Percentiles rank a stretch among this genome's conserved stretches.
These are phyloP conservation scores for Candida manassasensis DNA, from an alignment of 805 yeast species.

Conservation along the genomic window DNA sequence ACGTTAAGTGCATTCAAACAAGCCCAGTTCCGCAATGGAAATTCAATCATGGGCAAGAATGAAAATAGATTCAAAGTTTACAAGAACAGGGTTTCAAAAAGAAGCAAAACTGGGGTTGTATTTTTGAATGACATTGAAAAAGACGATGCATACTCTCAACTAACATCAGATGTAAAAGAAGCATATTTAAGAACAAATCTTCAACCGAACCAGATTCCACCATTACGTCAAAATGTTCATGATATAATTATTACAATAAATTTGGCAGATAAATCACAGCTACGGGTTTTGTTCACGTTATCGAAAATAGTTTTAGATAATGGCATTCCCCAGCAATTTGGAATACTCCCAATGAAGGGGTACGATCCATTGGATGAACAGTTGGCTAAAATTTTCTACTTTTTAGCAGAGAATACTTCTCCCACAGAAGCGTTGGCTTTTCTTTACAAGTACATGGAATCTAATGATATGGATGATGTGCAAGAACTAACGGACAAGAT, in stretches of 20 bases:
- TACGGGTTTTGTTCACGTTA: conserved; percentile 46
- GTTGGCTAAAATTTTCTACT: conserved; percentile 31
- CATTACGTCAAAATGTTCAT: conserved; percentile 67
- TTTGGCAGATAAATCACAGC: conserved; percentile 48
- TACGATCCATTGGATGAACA: conserved; percentile 22
- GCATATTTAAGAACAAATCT: conserved; percentile 38
- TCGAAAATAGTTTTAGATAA: conserved; percentile 47
- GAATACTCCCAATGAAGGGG: conserved; percentile 62
- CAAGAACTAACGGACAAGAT: conserved; percentile 18
- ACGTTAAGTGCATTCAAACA: conserved; percentile 37
- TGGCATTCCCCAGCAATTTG: conserved; percentile 74
- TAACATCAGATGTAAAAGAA: conserved; percentile 37
- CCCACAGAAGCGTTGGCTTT: conserved; percentile 35
- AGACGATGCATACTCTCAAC: conserved; percentile 50
- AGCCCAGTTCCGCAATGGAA: conserved; percentile 30
- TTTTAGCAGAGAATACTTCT: conserved; percentile 24
- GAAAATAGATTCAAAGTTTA: conserved; percentile 32
- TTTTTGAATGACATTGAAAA: conserved; percentile 75
- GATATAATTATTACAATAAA: conserved; percentile 67
- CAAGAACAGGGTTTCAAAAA: conserved; percentile 18
- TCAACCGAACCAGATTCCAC: conserved; percentile 59
- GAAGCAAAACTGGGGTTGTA: conserved; percentile 40
- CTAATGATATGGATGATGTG: conserved; percentile 21
- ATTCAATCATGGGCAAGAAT: conserved; percentile 24
- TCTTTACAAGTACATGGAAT: conserved; percentile 31